Evolutionary conservation across 148 eudicot species (phyloP).

Genomic region (Silene conica): DNA sequence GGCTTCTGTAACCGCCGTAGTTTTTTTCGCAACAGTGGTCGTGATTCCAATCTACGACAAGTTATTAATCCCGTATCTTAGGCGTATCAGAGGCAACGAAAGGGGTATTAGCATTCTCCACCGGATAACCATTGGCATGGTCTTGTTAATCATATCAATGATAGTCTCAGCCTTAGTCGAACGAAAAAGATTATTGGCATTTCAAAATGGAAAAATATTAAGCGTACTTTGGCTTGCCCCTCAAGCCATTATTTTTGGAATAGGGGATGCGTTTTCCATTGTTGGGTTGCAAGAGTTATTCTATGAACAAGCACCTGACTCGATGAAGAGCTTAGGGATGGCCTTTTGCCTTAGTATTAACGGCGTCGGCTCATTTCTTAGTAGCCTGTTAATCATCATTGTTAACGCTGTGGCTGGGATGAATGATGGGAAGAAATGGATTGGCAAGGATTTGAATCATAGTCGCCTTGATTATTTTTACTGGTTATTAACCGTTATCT

Average conservation of each 20-base stretch:
- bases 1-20: constrained; percentile 35
- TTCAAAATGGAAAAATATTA: constrained; percentile 19
- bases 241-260: constrained; percentile 42
- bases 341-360: constrained; percentile 52
- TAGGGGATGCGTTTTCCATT: constrained; percentile 51
- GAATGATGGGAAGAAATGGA: constrained; percentile 37
- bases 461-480: constrained; percentile 45
- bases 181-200: constrained; percentile 28
- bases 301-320: constrained; percentile 64
- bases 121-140: constrained; percentile 60
- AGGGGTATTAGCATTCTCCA: constrained; percentile 49
- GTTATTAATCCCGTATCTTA: constrained; percentile 39
- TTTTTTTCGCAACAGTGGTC: constrained; percentile 35
- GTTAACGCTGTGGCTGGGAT: constrained; percentile 34
- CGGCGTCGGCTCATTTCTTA: constrained; percentile 44
- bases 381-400: constrained; percentile 34
- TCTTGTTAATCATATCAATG: constrained; percentile 34
- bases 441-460: constrained; percentile 40
- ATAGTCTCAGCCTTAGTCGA: constrained; percentile 43
- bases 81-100: constrained; percentile 42
- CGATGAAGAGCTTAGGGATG: constrained; percentile 67
- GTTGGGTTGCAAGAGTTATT: constrained; percentile 70
- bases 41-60: constrained; percentile 40
- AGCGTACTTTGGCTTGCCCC: constrained; percentile 59
- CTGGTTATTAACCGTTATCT: constrained; percentile 35